Conservation (phyloP, 768 basidiomycete species). For the Termitomyces sp. region DNA sequence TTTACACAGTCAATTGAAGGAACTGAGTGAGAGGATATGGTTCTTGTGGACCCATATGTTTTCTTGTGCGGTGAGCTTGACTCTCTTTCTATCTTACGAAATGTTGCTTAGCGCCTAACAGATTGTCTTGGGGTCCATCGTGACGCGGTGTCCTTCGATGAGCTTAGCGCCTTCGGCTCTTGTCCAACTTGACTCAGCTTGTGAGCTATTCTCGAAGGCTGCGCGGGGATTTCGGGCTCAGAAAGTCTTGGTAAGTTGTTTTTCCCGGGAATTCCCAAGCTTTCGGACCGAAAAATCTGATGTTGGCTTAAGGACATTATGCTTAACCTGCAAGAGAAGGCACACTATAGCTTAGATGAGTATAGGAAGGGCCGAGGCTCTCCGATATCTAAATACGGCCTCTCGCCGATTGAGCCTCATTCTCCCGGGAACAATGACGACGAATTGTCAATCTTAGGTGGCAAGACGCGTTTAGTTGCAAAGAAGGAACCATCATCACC, state of each 20-base stretch:
- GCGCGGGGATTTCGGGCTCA: conserved; percentile 59
- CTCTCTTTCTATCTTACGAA: conserved; percentile 4
- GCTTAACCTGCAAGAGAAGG: conserved; percentile 57
- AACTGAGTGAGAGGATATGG: conserved; percentile 62
- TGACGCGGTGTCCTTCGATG: conserved; percentile 75
- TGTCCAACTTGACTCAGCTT: conserved; percentile 68
- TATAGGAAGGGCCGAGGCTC: conserved; percentile 53
- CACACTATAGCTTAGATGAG: conserved; percentile 58
- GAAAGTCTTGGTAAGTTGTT: conserved; percentile 51
- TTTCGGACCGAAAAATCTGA: background rate
- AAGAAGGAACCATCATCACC: conserved; percentile 56
- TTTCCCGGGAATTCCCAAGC: too few relatives aligned
- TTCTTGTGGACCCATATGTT: conserved; percentile 58
- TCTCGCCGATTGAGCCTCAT: conserved; percentile 27
- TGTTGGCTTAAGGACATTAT: conserved; percentile 46
- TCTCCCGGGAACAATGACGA: conserved; percentile 50
- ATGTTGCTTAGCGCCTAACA: conserved; percentile 14
- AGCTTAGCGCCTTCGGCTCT: conserved; percentile 71
- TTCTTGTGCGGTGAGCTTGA: conserved; percentile 53
- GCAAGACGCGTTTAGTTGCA: conserved; percentile 58
- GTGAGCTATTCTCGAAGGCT: conserved; percentile 66
- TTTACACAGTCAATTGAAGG: conserved; percentile 57
- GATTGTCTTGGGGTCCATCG: conserved; percentile 72
- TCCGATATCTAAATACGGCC: conserved; percentile 31
- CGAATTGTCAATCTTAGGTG: conserved; percentile 58